These are phyloP conservation scores for Myxozyma sirexii DNA, from an alignment of 805 yeast genomes.

Conservation along the genomic window DNA sequence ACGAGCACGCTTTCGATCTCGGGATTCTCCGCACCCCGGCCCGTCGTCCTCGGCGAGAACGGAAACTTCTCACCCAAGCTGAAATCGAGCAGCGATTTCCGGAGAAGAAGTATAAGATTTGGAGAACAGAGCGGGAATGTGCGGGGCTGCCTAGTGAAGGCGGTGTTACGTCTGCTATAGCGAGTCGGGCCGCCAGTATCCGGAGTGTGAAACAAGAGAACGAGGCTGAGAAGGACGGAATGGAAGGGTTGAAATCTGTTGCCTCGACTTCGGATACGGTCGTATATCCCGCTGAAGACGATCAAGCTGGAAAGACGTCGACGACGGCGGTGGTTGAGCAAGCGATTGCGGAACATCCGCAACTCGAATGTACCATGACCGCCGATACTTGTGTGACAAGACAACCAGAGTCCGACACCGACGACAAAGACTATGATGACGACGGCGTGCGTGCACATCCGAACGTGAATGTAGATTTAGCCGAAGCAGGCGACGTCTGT, in stretches of 20 bases:
- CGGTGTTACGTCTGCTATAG: conserved; percentile 17
- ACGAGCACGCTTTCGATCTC: conserved; percentile 21
- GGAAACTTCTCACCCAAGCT: conserved; percentile 38
- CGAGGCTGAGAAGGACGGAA: neutral
- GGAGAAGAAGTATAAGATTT: conserved; percentile 38
- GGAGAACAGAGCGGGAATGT: conserved; percentile 38
- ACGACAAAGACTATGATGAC: conserved; percentile 15
- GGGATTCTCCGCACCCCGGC: conserved; percentile 28
- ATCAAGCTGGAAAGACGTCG: neutral
- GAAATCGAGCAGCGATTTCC: conserved; percentile 42
- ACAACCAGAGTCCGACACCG: neutral
- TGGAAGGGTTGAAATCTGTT: neutral
- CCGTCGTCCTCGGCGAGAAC: conserved; percentile 32
- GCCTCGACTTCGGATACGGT: conserved; percentile 6
- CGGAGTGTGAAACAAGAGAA: neutral
- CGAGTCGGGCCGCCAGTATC: conserved; percentile 14
- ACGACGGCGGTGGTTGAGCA: neutral
- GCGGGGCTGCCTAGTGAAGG: conserved; percentile 31
- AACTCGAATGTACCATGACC: neutral
- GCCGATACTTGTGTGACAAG: neutral
- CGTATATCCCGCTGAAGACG: neutral
- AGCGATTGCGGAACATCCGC: neutral
- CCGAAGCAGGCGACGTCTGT: conserved; percentile 61
- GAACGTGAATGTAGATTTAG: conserved; percentile 22
- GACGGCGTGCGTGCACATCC: conserved; percentile 31